These are phyloP conservation scores for Talaromyces sp. DNA, from an alignment of 2,329 filamentous ascomycete genomes.

Conservation along the genomic window DNA sequence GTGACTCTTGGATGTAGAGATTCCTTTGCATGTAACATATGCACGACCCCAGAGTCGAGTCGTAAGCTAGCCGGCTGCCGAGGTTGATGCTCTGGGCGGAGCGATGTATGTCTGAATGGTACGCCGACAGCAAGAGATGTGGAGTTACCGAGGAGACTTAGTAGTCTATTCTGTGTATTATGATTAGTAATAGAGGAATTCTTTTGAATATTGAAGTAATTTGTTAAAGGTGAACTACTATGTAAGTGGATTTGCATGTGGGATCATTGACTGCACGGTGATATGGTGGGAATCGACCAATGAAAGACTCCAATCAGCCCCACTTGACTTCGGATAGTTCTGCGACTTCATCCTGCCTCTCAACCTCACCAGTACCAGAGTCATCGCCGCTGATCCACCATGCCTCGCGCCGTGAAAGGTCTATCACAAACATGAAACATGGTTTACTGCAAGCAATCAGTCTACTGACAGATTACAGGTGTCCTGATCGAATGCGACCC, in stretches of 20 bases:
- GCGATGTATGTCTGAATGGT: not conserved
- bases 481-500: conserved; percentile 46
- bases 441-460: not conserved
- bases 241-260: too few relatives aligned
- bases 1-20: too few relatives aligned
- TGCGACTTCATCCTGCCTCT: not conserved
- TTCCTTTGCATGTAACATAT: not conserved
- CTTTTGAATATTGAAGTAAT: not conserved
- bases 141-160: not conserved
- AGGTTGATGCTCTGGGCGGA: not conserved
- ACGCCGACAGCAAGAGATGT: not conserved
- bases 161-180: too few relatives aligned
- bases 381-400: conserved; percentile 16
- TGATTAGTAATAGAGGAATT: not conserved
- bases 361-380: not conserved
- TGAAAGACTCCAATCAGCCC: not conserved
- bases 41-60: not conserved
- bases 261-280: not conserved
- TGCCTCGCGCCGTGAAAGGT: conserved; percentile 42
- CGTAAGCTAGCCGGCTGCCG: not conserved
- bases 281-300: not conserved
- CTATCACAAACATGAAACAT: not conserved
- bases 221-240: not conserved
- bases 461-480: conserved; percentile 24
- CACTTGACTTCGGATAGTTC: not conserved